A percentile compares a stretch with the other conserved stretches of the same genome.
phyloP scores from a whole-genome alignment of 306 rosid genomes.

The Castanospermum australe region DNA sequence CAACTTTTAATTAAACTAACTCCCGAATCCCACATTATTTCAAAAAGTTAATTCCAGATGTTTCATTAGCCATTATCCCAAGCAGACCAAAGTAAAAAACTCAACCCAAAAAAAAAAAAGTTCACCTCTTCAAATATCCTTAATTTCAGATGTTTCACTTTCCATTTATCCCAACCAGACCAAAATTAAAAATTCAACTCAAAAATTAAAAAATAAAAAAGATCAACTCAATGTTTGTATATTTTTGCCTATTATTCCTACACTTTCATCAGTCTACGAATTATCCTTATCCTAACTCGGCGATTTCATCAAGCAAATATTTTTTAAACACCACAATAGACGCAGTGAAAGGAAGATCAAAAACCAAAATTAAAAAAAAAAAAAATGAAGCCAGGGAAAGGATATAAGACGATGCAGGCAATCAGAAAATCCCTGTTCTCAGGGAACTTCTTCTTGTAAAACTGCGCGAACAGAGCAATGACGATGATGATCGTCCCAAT shows the following conservation, averaged over 20 bases:
- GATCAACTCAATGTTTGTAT: neutral
- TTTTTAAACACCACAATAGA: neutral
- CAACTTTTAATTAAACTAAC: neutral
- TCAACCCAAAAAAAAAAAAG: neutral
- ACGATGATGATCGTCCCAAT: slow-evolving; percentile 71
- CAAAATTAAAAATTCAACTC: neutral
- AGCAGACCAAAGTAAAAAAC: neutral
- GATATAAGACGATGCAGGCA: slow-evolving; percentile 85
- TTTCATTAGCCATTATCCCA: neutral
- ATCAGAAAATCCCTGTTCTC: slow-evolving; percentile 84
- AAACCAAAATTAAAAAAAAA: neutral
- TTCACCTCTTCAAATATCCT: neutral
- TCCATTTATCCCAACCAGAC: neutral
- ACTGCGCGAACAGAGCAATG: slow-evolving; percentile 89
- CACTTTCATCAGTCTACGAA: neutral
- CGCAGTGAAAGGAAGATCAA: neutral
- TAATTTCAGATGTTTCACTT: neutral
- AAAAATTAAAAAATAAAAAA: neutral
- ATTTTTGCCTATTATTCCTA: neutral
- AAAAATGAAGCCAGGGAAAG: slow-evolving; percentile 23
- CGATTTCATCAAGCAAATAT: neutral
- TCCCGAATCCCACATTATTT: neutral
- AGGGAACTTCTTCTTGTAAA: slow-evolving; percentile 92
- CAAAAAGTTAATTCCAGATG: neutral
- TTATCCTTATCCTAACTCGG: neutral